Conservation (phyloP, 1,284 basidiomycete genomes). For the Melampsora larici-populina region DNA sequence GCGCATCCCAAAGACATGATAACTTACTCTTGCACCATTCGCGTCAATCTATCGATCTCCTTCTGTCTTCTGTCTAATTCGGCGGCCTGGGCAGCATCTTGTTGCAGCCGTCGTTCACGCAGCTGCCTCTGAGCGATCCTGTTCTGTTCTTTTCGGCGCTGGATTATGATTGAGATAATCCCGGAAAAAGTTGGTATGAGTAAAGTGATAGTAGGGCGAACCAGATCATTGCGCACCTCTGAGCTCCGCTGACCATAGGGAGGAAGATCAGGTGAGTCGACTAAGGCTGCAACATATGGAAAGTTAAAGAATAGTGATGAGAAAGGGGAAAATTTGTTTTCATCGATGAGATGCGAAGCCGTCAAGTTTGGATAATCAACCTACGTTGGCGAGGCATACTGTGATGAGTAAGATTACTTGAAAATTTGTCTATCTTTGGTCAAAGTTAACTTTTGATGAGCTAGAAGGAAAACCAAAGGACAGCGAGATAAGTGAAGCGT, state of each 20-base stretch:
- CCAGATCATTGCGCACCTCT: constrained; percentile 14
- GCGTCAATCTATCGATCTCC: constrained; percentile 36
- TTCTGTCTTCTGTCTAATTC: constrained; percentile 33
- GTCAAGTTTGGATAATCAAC: background rate
- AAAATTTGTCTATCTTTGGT: constrained; percentile 4
- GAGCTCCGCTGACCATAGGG: constrained; percentile 44
- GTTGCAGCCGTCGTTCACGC: constrained; percentile 39
- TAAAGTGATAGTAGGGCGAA: background rate
- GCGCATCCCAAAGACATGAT: too few relatives aligned
- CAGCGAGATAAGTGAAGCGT: background rate
- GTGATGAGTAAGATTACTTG: constrained; percentile 4
- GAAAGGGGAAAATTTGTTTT: background rate
- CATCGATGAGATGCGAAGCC: background rate
- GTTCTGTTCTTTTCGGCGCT: constrained; percentile 43
- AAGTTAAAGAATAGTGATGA: background rate
- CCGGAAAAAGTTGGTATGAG: background rate
- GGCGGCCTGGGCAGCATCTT: constrained; percentile 38
- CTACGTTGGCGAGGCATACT: constrained; percentile 1
- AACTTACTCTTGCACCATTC: constrained; percentile 31
- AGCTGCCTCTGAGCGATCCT: constrained; percentile 41
- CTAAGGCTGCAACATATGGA: constrained; percentile 27
- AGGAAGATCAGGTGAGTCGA: constrained; percentile 37
- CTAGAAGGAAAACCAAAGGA: background rate
- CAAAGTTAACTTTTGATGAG: background rate
- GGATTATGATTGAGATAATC: background rate